Evolutionary conservation across 495 filamentous ascomycete genomes (phyloP).

Genomic region (Xylaria castorea): DNA sequence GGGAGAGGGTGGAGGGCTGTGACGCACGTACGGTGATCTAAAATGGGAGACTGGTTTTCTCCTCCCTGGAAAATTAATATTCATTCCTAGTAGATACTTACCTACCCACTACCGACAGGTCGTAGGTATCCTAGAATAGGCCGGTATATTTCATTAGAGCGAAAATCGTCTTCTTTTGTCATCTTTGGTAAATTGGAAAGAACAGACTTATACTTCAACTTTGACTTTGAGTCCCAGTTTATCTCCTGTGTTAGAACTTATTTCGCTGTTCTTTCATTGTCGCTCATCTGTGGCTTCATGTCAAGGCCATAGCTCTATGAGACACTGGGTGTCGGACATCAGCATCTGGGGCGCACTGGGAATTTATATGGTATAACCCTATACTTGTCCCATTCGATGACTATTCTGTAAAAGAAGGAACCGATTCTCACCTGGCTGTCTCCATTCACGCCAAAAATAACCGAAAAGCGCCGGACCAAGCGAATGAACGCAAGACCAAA

Average conservation of each 20-base stretch:
- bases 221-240: not conserved
- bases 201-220: not conserved
- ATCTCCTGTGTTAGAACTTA: not conserved
- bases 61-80: not conserved
- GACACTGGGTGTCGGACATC: not conserved
- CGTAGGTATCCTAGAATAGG: not conserved
- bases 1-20: not conserved
- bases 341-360: not conserved
- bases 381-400: conserved; percentile 1
- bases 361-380: not conserved
- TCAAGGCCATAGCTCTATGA: not conserved
- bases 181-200: not conserved
- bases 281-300: not conserved
- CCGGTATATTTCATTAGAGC: conserved; percentile 12
- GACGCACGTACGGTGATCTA: not conserved
- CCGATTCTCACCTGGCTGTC: conserved; percentile 13
- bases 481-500: conserved; percentile 12
- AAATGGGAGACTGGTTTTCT: not conserved
- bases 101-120: not conserved
- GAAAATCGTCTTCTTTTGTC: not conserved
- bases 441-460: not conserved
- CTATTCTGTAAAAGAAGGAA: conserved; percentile 8
- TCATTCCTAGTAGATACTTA: conserved; percentile 9
- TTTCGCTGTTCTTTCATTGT: not conserved
- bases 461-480: conserved; percentile 9